Evolutionary conservation across 805 yeast species (phyloP).

Genomic region (Cyberlindnera bimundalis): DNA sequence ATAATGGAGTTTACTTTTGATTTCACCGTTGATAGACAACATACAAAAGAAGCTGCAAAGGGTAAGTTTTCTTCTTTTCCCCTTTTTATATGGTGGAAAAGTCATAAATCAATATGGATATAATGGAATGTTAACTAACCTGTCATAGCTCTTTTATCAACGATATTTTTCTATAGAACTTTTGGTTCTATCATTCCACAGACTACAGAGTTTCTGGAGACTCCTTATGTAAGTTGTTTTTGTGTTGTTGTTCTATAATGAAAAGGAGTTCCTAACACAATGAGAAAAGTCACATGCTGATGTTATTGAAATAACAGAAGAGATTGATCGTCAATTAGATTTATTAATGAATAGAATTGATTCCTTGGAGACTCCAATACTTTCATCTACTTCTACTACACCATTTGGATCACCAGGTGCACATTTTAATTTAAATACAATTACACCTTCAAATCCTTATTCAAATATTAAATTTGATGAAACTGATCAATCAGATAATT

Average conservation of each 20-base stretch:
- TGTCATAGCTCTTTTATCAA: conserved; percentile 51
- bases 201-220: conserved; percentile 51
- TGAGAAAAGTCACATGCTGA: conserved; percentile 26
- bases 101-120: not conserved
- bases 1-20: conserved; percentile 43
- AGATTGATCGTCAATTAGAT: conserved; percentile 35
- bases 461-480: conserved; percentile 18
- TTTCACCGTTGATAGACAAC: conserved; percentile 49
- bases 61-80: conserved; percentile 30
- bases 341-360: conserved; percentile 30
- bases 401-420: conserved; percentile 26
- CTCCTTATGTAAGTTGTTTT: conserved; percentile 41
- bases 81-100: not conserved
- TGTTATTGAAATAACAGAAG: conserved; percentile 45
- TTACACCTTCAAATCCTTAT: conserved; percentile 16
- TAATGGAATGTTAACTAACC: conserved; percentile 2
- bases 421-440: conserved; percentile 13
- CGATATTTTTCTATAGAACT: conserved; percentile 65
- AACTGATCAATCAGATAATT: conserved; percentile 11
- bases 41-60: conserved; percentile 50
- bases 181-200: conserved; percentile 62
- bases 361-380: conserved; percentile 17
- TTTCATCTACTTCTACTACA: conserved; percentile 20
- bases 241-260: not conserved
- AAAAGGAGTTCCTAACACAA: not conserved